Percentiles rank a stretch among this genome's conserved stretches.
Conservation (phyloP, 768 basidiomycete genomes). For the Leccinum uliginosum region DNA sequence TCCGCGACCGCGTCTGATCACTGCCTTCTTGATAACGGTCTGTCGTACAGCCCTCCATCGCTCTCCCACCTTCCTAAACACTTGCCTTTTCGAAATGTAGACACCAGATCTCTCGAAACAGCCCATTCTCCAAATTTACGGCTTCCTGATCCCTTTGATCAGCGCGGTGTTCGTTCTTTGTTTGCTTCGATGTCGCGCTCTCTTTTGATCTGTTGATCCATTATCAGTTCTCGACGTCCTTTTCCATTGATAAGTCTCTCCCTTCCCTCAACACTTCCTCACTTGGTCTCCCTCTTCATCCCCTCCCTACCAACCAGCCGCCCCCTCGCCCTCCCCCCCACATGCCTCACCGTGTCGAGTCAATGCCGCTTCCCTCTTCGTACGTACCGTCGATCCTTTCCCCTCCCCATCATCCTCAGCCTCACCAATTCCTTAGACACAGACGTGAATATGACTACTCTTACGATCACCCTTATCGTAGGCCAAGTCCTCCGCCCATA, state of each 20-base stretch:
- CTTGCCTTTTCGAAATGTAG: constrained; percentile 27
- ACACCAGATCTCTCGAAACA: constrained; percentile 32
- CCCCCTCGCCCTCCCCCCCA: constrained; percentile 16
- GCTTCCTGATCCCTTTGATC: constrained; percentile 31
- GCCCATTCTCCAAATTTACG: constrained; percentile 31
- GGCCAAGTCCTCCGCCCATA: constrained; percentile 46
- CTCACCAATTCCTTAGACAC: constrained; percentile 30
- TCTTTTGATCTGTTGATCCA: constrained; percentile 37
- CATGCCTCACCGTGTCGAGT: constrained; percentile 54
- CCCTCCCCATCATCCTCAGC: constrained; percentile 30
- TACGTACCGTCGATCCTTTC: constrained; percentile 23
- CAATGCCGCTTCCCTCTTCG: constrained; percentile 32
- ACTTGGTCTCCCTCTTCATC: constrained; percentile 13
- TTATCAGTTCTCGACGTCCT: constrained; percentile 37
- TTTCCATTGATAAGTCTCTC: constrained; percentile 36
- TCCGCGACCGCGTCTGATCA: constrained; percentile 29
- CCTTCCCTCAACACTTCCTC: constrained; percentile 21
- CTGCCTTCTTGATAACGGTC: constrained; percentile 31
- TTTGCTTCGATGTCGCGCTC: constrained; percentile 31
- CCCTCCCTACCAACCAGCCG: constrained; percentile 13
- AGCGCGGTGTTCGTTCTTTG: constrained; percentile 34
- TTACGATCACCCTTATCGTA: constrained; percentile 37
- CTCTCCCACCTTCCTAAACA: constrained; percentile 25
- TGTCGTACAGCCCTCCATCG: constrained; percentile 20
- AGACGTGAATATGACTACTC: constrained; percentile 37